Evolutionary conservation across 768 basidiomycete genomes (phyloP).

Genomic region (Trametes gibbosa): DNA sequence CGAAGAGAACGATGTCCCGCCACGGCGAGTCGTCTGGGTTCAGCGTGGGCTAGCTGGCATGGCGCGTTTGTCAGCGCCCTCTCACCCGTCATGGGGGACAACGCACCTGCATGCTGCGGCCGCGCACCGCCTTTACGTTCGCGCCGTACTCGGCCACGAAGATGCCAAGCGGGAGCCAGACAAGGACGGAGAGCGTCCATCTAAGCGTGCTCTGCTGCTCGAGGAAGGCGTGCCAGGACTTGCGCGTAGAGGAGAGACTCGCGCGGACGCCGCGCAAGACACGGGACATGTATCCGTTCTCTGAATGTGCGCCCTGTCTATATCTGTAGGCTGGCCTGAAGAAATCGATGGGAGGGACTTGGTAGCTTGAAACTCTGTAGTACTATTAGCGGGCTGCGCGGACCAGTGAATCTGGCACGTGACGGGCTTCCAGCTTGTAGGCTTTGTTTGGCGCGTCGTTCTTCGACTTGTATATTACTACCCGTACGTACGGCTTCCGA

Average conservation of each 20-base stretch:
- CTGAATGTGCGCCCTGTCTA: no score
- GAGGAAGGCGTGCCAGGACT: neutral
- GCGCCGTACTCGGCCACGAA: slow-evolving; percentile 50
- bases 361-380: no score
- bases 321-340: no score
- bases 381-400: no score
- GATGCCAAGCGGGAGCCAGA: slow-evolving; percentile 57
- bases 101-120: slow-evolving; percentile 73
- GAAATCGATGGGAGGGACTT: no score
- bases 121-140: slow-evolving; percentile 52
- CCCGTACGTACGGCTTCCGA: no score
- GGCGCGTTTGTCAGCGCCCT: neutral
- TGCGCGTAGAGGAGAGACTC: neutral
- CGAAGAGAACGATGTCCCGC: slow-evolving; percentile 64
- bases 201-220: slow-evolving; percentile 9
- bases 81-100: neutral
- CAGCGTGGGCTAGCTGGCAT: slow-evolving; percentile 62
- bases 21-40: slow-evolving; percentile 66
- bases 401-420: no score
- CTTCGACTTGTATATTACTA: no score
- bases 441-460: no score
- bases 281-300: neutral
- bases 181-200: slow-evolving; percentile 35
- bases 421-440: no score
- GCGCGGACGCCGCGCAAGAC: neutral